Evolutionary conservation across 208 protist species (phyloP), one percentile per base, ranked within the genome.

Genomic region (Trypanosomatidae sp.): DNA sequence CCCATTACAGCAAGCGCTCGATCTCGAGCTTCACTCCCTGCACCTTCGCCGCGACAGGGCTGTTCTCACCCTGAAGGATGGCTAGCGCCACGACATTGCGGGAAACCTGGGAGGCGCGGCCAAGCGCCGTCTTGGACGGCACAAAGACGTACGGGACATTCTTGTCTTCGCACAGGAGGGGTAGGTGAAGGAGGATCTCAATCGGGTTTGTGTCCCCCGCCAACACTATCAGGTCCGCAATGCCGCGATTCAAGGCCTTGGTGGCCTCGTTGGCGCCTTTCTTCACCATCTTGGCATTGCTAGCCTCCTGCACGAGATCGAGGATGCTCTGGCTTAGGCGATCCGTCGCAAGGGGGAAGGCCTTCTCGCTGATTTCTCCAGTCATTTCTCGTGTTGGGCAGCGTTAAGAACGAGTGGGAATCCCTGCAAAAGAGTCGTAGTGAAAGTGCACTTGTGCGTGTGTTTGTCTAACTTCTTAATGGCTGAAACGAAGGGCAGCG

Each of bases 111-210:
- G 97, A 98, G 5, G 99, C 98, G 67, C 99, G 91, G 73, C 99
- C 99, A 19, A 99, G 91, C 41, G 98, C 98, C 33, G 89, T 88
- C 85, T 99, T 99, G 33, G 96, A 99, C 22, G 98, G 96, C n/a
- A 99, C 98, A 81, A 99, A 99, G 17, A 99, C 97, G 91, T 99
- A 99, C 66, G 99, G 99, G 62, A 99, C 98, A 84, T 99, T 99
- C 93, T 99, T 99, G 88, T 99, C 99, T 86, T 99, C 99, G 87
- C 99, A 99, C 28, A 99, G 91, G 22, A 99, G 93, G 43, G 99
- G 99, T 17, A 99, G 88, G 90, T 99, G 99, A 28, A 99, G 89
- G 17, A 99, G 89, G 77, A 99, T 99, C 91, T 99, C 99, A 41
- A 99, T 94, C 50, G 99, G 99, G 82, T 99, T 99, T 39, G 99